Conservation (phyloP, 2,329 filamentous ascomycete genomes). For the Lasiodiplodia sp. region DNA sequence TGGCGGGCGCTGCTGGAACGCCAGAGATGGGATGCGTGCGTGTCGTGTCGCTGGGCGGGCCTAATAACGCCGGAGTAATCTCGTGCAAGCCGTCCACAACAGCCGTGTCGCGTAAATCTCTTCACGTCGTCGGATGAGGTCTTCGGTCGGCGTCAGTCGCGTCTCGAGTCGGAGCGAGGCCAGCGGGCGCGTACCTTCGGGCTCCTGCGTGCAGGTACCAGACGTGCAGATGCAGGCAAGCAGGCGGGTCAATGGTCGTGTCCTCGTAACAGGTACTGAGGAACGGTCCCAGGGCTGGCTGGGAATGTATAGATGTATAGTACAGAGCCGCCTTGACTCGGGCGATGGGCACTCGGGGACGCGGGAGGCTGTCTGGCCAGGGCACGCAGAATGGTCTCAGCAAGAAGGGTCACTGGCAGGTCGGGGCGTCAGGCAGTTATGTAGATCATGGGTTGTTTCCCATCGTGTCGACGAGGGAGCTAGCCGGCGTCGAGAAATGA, state of each 20-base stretch:
- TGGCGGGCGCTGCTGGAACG: conserved; percentile 18
- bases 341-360: conserved; percentile 26
- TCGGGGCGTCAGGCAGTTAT: conserved; percentile 41
- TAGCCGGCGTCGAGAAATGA: conserved; percentile 38
- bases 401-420: conserved; percentile 29
- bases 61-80: conserved; percentile 26
- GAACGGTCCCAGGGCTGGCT: conserved; percentile 19
- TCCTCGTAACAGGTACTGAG: conserved; percentile 27
- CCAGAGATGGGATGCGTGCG: conserved; percentile 1
- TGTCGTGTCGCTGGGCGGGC: conserved; percentile 26
- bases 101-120: conserved; percentile 30
- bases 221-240: conserved; percentile 27
- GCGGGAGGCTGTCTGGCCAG: conserved; percentile 34
- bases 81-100: conserved; percentile 28
- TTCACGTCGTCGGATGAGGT: conserved; percentile 24
- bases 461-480: conserved; percentile 37
- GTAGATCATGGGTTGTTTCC: conserved; percentile 38
- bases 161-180: conserved; percentile 2
- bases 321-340: conserved; percentile 27
- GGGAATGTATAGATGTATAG: conserved; percentile 32
- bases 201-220: conserved; percentile 29
- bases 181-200: conserved; percentile 35
- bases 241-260: conserved; percentile 22
- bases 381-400: conserved; percentile 33
- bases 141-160: conserved; percentile 22